Base-by-base conservation (phyloP, 805 yeast species). In the Candida methanosorbosa region DNA sequence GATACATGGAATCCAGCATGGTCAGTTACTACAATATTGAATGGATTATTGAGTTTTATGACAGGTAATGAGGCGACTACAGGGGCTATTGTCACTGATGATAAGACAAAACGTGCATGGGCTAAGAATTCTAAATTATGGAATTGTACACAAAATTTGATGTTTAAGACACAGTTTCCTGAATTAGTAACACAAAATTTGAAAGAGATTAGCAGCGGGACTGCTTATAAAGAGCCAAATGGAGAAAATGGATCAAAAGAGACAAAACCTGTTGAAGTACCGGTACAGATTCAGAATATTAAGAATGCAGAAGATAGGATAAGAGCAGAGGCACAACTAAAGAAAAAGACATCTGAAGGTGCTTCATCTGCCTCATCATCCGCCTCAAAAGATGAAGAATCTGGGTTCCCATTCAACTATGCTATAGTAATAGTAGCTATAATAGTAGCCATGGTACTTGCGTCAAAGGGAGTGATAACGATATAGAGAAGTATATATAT, bases 1-100 rank as follows among this genome's bases (percentile, higher is more conserved):
- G 92, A 87, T 55, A 64, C 81, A 1, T 88, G 97, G 97, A 87
- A 88, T 56, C 97, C 97, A 1, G 86, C 94, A 6, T 88, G 97
- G 97, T 77, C 87, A 30, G 96, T 88, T 18, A 67, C 85, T 23
- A 87, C 97, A 0, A 88, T 88, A 16, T 66, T 88, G 46, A 83
- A 78, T 9, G 97, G 97, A 0, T 63, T 88, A 25, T 63, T 88
- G 44, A 84, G 95, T 53, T 88, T 88, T 50, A 88, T 88, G 97
- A 85, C 94, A 1, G 80, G 92, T 9, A 73, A 74, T 39, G 97
- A 88, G 45, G 61, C 71, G 18, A 84, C 96, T 2, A 80, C 95
- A 0, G 97, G 97, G 0, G 77, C 90, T 8, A 75, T 87, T 11
- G 63, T 58, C 8, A 75, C 95, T 1, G 68, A 80, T 9, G 81